Conservation (phyloP, 2,329 filamentous ascomycete species). For the Talaromyces islandicus region DNA sequence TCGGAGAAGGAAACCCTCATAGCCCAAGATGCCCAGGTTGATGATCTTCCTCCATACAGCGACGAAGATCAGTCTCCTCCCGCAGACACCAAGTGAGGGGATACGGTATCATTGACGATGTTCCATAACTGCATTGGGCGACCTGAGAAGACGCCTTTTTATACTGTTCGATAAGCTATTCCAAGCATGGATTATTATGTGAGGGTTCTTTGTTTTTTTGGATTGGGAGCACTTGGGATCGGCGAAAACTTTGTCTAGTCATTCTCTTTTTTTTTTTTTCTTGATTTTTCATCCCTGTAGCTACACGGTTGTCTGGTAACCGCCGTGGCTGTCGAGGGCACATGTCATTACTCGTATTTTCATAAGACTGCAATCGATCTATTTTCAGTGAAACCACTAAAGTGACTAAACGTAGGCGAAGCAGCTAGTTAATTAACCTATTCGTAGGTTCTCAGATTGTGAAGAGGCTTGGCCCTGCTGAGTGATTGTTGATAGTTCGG, state of each 20-base stretch:
- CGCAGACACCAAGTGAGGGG: slow-evolving; percentile 27
- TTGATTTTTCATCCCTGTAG: background rate
- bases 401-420: background rate
- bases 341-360: background rate
- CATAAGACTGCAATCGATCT: background rate
- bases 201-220: background rate
- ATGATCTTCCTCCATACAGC: slow-evolving; percentile 32
- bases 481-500: background rate
- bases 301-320: background rate
- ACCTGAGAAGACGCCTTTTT: background rate
- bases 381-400: background rate
- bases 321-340: background rate
- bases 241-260: slow-evolving; percentile 9
- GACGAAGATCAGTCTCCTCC: slow-evolving; percentile 24
- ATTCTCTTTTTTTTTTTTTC: background rate
- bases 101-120: background rate
- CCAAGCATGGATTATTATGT: background rate
- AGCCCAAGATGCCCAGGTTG: slow-evolving; percentile 23
- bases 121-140: background rate
- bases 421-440: background rate
- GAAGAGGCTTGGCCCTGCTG: background rate
- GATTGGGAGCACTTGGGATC: slow-evolving; percentile 9
- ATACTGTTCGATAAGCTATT: background rate
- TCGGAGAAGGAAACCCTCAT: slow-evolving; percentile 40
- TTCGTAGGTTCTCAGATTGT: background rate